A percentile compares a stretch with the other conserved stretches of the same genome.
Conservation (phyloP, 192 early-diverging fungal genomes). For the Kappamyces sp. region DNA sequence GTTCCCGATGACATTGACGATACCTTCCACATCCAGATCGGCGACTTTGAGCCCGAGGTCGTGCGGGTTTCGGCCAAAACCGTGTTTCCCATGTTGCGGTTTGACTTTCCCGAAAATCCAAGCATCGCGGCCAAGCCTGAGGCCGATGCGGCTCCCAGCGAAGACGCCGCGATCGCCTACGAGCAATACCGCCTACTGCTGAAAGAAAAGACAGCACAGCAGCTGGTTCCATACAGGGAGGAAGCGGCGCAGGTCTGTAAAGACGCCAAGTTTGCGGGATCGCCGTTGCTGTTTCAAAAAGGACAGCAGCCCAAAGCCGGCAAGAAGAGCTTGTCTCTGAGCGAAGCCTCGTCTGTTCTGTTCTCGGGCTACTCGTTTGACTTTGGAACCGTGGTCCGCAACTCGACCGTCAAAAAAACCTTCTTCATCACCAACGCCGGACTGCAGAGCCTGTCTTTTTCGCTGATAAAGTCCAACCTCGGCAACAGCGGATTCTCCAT, state of each 20-base stretch:
- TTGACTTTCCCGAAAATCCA: conserved; percentile 33
- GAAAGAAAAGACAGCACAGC: conserved; percentile 30
- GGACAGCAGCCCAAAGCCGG: conserved; percentile 21
- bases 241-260: conserved; percentile 4
- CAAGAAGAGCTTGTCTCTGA: conserved; percentile 11
- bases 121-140: conserved; percentile 9
- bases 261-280: conserved; percentile 43
- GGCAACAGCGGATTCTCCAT: conserved; percentile 41
- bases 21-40: conserved; percentile 49
- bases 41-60: conserved; percentile 43
- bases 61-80: conserved; percentile 37
- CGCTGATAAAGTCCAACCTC: conserved; percentile 32
- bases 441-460: conserved; percentile 31
- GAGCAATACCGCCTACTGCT: conserved; percentile 40
- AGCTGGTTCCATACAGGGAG: conserved; percentile 16
- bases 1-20: conserved; percentile 46
- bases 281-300: conserved; percentile 38
- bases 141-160: background rate
- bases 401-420: conserved; percentile 36
- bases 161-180: conserved; percentile 32
- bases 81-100: conserved; percentile 31
- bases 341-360: conserved; percentile 35
- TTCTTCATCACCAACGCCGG: conserved; percentile 40
- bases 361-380: conserved; percentile 45
- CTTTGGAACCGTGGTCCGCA: conserved; percentile 52